Conservation (phyloP, 352 stramenopile species). For the Pythium rhizo-oryzae region DNA sequence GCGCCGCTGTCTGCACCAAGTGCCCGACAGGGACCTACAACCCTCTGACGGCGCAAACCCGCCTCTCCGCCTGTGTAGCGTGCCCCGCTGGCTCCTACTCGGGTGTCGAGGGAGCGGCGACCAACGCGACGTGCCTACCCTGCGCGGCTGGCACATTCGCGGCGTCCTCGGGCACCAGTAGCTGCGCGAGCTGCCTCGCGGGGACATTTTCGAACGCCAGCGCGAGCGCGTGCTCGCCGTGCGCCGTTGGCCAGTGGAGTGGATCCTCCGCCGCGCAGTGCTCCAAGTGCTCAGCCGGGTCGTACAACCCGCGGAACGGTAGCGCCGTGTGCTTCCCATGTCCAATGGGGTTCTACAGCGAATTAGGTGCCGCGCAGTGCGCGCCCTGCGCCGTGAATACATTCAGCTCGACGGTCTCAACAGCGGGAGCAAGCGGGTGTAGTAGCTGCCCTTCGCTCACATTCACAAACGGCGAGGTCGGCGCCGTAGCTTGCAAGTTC, state of each 20-base stretch:
- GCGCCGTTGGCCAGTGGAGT: slow-evolving; percentile 51
- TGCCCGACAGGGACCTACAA: slow-evolving; percentile 60
- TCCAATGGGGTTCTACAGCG: slow-evolving; percentile 63
- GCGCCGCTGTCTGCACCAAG: slow-evolving; percentile 44
- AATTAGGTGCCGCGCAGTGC: slow-evolving; percentile 36
- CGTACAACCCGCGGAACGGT: slow-evolving; percentile 46
- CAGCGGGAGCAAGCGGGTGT: slow-evolving; percentile 32
- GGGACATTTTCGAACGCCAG: slow-evolving; percentile 49
- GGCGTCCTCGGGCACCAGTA: slow-evolving; percentile 18
- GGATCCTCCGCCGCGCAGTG: slow-evolving; percentile 36
- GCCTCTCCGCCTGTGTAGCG: slow-evolving; percentile 37
- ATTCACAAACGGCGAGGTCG: slow-evolving; percentile 38
- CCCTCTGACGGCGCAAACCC: slow-evolving; percentile 41
- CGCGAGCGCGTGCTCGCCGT: slow-evolving; percentile 42
- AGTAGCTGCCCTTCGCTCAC: slow-evolving; percentile 34
- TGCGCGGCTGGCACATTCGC: slow-evolving; percentile 42
- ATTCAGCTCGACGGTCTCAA: slow-evolving; percentile 34
- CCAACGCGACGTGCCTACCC: slow-evolving; percentile 32
- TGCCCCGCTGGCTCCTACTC: slow-evolving; percentile 63
- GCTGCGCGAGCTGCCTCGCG: slow-evolving; percentile 28
- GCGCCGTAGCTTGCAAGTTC: slow-evolving; percentile 29
- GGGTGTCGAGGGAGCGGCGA: slow-evolving; percentile 33
- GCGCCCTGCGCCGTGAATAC: slow-evolving; percentile 55
- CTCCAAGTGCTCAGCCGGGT: slow-evolving; percentile 43
- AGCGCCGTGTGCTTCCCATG: slow-evolving; percentile 54